Base-by-base conservation (phyloP, 495 filamentous ascomycete genomes). In the Penicillium canescens region DNA sequence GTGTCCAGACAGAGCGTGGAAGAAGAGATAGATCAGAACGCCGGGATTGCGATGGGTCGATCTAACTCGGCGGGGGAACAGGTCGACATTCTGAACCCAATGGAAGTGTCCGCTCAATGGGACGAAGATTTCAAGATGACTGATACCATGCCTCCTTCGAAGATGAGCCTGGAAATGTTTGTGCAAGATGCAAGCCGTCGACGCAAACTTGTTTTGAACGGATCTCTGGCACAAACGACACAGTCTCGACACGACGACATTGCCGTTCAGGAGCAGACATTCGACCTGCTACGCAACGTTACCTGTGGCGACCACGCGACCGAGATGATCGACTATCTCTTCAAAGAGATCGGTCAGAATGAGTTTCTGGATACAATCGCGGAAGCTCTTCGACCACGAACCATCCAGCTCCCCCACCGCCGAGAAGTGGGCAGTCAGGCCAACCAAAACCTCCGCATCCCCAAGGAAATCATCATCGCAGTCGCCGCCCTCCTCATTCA, bases 211-310 rank as follows among this genome's bases (percentile, higher is more conserved):
- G 68, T 73, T 38, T 66, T 79, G 26, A 70, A 74, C 40, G 84
- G 80, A 9, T 74, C 81, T 37, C 56, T 78, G 5, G 71, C 75
- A 37, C 73, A 72, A 42, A 66, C 67, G 6, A 70, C 71, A 1
- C 77, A 85, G 53, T 85, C 84, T 16, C 81, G 86, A 28, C 84
- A 84, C 49, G 90, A 95, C 62, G 91, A 92, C 47, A 78, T 94
- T 36, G 84, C 84, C 3, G 87, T 96, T 13, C 93, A 97, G 66
- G 90, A 96, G 56, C 91, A 98, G 67, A 91, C 85, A 0, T 81
- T 98, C 28, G 88, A 92, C 46, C 84, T 94, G 52, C 81, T 98
- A 47, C 81, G 92, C 42, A 98, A 98, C 67, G 76, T 96, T n/a
- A 86, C 96, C 56, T 86, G 84, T 50, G 87, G 86, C 11, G 65